Conservation (phyloP, 192 early-diverging fungal genomes). For the Kappamyces sp. region DNA sequence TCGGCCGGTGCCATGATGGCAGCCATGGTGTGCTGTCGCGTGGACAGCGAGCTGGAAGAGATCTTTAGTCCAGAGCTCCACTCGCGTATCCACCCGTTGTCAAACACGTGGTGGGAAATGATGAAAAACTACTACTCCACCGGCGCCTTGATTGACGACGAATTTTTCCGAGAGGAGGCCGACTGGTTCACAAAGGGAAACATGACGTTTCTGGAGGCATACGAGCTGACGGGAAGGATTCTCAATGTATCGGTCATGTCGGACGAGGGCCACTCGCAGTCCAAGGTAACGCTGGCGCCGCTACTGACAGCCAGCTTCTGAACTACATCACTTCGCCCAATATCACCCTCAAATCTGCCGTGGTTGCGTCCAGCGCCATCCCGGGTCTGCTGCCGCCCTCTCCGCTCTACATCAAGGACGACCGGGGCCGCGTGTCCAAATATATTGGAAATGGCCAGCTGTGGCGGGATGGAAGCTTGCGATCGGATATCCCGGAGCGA, state of each 20-base stretch:
- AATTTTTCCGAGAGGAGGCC: constrained; percentile 3
- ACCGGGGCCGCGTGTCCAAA: constrained; percentile 55
- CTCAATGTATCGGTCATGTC: constrained; percentile 80
- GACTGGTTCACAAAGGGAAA: constrained; percentile 42
- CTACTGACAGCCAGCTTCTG: constrained; percentile 44
- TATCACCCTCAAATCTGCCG: constrained; percentile 81
- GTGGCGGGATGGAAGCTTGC: constrained; percentile 86
- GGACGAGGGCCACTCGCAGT: constrained; percentile 63
- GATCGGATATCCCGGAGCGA: constrained; percentile 55
- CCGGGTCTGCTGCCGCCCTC: constrained; percentile 81
- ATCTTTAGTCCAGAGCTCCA: constrained; percentile 16
- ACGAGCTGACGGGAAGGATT: constrained; percentile 76
- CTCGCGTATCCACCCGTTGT: background rate
- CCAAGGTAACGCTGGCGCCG: constrained; percentile 23
- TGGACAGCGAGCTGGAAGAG: constrained; percentile 46
- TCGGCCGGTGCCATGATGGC: constrained; percentile 53
- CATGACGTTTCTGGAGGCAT: constrained; percentile 88
- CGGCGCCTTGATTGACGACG: constrained; percentile 3
- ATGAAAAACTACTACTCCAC: background rate
- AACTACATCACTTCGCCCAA: constrained; percentile 76
- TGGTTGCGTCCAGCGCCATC: constrained; percentile 79
- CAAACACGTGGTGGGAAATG: too few relatives aligned
- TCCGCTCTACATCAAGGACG: constrained; percentile 72
- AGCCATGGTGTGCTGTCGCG: constrained; percentile 62
- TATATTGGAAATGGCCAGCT: constrained; percentile 62